Evolutionary conservation across 2,329 filamentous ascomycete species (phyloP), one percentile per base, ranked within the genome.

Genomic region (Aspergillus sp.): DNA sequence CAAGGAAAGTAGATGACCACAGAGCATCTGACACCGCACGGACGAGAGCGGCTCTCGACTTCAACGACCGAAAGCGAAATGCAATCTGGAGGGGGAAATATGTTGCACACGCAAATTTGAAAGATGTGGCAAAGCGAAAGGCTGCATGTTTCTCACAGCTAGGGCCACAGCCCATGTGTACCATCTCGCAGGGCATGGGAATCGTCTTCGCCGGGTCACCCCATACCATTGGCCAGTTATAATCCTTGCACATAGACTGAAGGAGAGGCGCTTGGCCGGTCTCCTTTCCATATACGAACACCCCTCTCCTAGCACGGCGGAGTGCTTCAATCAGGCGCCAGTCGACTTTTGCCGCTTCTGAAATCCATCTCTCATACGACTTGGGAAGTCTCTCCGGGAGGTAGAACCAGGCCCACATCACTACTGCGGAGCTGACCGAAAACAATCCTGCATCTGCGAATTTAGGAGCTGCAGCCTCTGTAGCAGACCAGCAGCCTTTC

Each of bases 321-420:
- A 93, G 73, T 2, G 80, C 81, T 44, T 82, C 70, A 32, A 91
- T 74, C 15, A 93, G 72, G 5, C 85, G 80, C 10, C 61, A 49
- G 53, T 93, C 86, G 13, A 91, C 76, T 27, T 79, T 71, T 3
- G 86, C 85, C 3, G 80, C 82, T 14, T 79, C 77, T 25, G 72
- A 75, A 46, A 93, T 91, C 85, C 86, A 93, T 52, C 78, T 80
- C 48, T 78, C 80, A 62, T 93, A 93, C 25, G 78, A 71, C 16
- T 64, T 69, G 2, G 86, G 86, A 1, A 93, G 69, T 13, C 74
- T 70, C 22, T 74, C 68, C 0, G 85, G 83, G 7, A 67, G 57
- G 61, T 89, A 93, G 54, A 93, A 80, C 82, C 83, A 93, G 12
- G 83, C 74, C 80, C 83, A 89, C 86, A 93, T 93, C 44, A 93